Evolutionary conservation across 345 rosid species (phyloP).

Genomic region (Euphorbia tirucalli): DNA sequence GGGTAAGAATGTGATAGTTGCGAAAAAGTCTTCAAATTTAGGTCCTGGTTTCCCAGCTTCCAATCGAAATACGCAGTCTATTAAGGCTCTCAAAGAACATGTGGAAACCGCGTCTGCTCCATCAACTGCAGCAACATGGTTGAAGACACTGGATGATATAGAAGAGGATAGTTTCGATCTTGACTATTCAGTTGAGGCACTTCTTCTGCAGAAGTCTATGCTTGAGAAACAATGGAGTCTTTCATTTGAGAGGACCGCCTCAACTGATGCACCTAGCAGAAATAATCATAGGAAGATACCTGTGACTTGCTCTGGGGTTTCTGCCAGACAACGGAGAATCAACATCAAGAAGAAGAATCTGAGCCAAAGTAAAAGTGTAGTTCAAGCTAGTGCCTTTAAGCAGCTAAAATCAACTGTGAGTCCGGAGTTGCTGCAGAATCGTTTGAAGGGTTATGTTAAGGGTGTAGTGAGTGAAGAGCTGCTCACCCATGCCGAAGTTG

Average conservation of each 20-base stretch:
- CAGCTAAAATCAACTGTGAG: slow-evolving; percentile 42
- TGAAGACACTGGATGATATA: slow-evolving; percentile 33
- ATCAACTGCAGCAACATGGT: slow-evolving; percentile 40
- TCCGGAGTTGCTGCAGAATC: slow-evolving; percentile 60
- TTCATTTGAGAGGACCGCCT: slow-evolving; percentile 51
- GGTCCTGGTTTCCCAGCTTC: slow-evolving; percentile 51
- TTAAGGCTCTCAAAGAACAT: slow-evolving; percentile 63
- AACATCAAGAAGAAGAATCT: slow-evolving; percentile 43
- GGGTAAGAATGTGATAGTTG: slow-evolving; percentile 38
- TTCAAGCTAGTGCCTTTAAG: slow-evolving; percentile 31
- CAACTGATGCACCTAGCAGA: slow-evolving; percentile 30
- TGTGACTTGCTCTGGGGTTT: slow-evolving; percentile 65
- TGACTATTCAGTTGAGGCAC: slow-evolving; percentile 65
- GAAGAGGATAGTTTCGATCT: slow-evolving; percentile 48
- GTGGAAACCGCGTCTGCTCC: slow-evolving; percentile 40
- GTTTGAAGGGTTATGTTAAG: slow-evolving; percentile 70
- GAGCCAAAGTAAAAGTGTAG: slow-evolving; percentile 30
- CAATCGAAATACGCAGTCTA: slow-evolving; percentile 36
- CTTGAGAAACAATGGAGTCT: slow-evolving; percentile 95
- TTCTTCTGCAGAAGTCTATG: slow-evolving; percentile 83
- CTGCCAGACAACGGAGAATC: slow-evolving; percentile 79
- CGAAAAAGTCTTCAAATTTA: slow-evolving; percentile 52
- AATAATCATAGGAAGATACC: slow-evolving; percentile 45
- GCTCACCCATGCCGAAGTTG: slow-evolving; percentile 81
- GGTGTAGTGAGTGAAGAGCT: slow-evolving; percentile 70